A percentile compares a stretch with the other conserved stretches of the same genome.
Conservation (phyloP, 192 early-diverging fungal genomes). For the Backusella tuberculispora region DNA sequence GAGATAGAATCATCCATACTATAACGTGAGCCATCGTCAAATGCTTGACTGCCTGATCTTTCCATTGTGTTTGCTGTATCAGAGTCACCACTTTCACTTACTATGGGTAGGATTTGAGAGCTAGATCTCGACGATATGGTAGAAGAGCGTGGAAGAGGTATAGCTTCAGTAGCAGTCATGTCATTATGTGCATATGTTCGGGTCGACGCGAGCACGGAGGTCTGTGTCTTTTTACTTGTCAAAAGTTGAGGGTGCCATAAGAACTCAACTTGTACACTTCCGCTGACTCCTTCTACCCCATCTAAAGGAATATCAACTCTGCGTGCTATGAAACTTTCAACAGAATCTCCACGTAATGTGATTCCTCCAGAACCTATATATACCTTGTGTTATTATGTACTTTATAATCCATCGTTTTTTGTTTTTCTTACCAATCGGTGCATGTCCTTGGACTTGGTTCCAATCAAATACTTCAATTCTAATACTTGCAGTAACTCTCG, state of each 20-base stretch:
- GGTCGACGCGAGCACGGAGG: slow-evolving; percentile 45
- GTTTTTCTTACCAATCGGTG: slow-evolving; percentile 44
- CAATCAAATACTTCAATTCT: slow-evolving; percentile 65
- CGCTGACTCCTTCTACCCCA: slow-evolving; percentile 27
- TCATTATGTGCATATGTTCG: slow-evolving; percentile 7
- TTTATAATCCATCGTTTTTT: not conserved
- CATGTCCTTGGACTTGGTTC: slow-evolving; percentile 61
- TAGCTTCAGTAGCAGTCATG: not conserved
- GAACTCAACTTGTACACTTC: slow-evolving; percentile 50
- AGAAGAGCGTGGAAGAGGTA: not conserved
- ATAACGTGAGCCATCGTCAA: not conserved
- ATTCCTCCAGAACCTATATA: slow-evolving; percentile 38
- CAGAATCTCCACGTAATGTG: slow-evolving; percentile 20
- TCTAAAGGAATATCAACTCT: slow-evolving; percentile 46
- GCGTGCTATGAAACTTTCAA: slow-evolving; percentile 44
- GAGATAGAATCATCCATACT: slow-evolving; percentile 14
- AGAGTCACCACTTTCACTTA: not conserved
- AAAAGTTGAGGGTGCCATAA: slow-evolving; percentile 61
- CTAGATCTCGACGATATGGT: not conserved
- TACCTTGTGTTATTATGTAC: not conserved
- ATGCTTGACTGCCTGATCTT: no score
- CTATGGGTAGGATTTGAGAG: not conserved
- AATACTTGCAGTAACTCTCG: slow-evolving; percentile 37
- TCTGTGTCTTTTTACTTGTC: slow-evolving; percentile 53
- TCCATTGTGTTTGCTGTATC: not conserved